Conservation (phyloP, 495 filamentous ascomycete species). For the Lepraria neglecta region DNA sequence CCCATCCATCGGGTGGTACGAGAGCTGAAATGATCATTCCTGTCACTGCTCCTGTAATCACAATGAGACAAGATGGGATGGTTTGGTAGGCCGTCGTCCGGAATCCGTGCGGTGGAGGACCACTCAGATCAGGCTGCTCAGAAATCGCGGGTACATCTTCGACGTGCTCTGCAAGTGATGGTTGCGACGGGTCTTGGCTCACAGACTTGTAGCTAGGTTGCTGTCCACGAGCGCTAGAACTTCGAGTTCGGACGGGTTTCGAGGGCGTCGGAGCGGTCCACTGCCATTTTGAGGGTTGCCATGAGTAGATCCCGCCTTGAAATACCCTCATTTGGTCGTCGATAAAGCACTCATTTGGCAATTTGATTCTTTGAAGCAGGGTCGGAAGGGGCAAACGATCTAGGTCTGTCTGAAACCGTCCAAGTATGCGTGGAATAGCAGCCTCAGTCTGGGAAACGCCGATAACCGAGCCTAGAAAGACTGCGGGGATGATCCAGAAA, state of each 20-base stretch:
- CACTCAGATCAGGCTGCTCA: too few relatives aligned
- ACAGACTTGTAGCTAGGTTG: too few relatives aligned
- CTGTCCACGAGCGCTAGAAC: too few relatives aligned
- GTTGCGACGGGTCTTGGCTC: too few relatives aligned
- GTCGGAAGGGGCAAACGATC: background rate
- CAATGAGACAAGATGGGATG: background rate
- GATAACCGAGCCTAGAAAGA: slow-evolving; percentile 19
- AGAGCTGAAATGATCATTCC: slow-evolving; percentile 13
- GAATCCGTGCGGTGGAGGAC: too few relatives aligned
- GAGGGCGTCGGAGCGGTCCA: too few relatives aligned
- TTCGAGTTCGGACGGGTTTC: too few relatives aligned
- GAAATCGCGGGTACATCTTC: too few relatives aligned
- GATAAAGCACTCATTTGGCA: background rate
- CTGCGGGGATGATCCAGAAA: slow-evolving; percentile 24
- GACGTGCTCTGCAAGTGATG: too few relatives aligned
- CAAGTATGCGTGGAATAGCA: slow-evolving; percentile 15
- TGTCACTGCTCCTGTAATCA: slow-evolving; percentile 4
- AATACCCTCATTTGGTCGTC: slow-evolving; percentile 1
- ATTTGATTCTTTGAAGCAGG: background rate
- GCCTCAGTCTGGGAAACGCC: slow-evolving; percentile 22
- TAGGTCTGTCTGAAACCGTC: slow-evolving; percentile 12
- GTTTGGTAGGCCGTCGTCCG: too few relatives aligned
- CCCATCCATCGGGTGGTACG: slow-evolving; percentile 20
- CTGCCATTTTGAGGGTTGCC: background rate
- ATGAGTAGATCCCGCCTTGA: slow-evolving; percentile 15